phyloP scores from a whole-genome alignment of 2,329 filamentous ascomycete genomes.

The Scedosporium boydii region DNA sequence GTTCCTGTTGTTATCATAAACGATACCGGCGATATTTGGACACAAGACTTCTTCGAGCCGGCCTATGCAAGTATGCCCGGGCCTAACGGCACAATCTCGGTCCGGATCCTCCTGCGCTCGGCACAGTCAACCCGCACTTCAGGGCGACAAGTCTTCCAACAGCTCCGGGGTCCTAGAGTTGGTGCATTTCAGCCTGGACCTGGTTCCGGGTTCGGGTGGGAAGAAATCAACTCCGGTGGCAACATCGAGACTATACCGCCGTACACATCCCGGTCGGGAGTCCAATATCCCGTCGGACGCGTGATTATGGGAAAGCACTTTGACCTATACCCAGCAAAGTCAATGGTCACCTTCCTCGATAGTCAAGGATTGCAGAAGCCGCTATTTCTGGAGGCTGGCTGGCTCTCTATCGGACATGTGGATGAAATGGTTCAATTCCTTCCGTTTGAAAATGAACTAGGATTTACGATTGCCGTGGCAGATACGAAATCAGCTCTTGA shows the following conservation, averaged over 20 bases:
- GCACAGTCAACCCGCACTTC: constrained; percentile 17
- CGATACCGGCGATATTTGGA: constrained; percentile 22
- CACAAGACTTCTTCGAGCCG: constrained; percentile 29
- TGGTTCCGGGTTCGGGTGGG: constrained; percentile 9
- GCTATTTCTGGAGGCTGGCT: constrained; percentile 20
- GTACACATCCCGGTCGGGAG: constrained; percentile 13
- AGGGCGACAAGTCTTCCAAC: constrained; percentile 22
- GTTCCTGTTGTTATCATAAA: constrained; percentile 15
- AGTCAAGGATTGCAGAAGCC: constrained; percentile 20
- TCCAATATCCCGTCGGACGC: constrained; percentile 7
- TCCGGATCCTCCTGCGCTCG: constrained; percentile 23
- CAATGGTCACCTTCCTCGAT: constrained; percentile 15
- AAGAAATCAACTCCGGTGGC: constrained; percentile 15
- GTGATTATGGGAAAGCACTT: constrained; percentile 12
- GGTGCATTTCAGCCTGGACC: constrained; percentile 20
- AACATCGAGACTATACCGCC: constrained; percentile 28
- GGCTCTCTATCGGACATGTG: constrained; percentile 21
- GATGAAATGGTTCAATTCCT: constrained; percentile 25
- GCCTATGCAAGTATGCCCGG: constrained; percentile 28
- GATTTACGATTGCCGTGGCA: constrained; percentile 15
- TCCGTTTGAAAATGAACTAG: constrained; percentile 11
- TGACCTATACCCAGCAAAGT: constrained; percentile 9
- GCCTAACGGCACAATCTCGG: constrained; percentile 18
- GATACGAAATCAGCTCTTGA: constrained; percentile 15
- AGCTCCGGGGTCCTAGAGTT: constrained; percentile 18